Base-by-base conservation (phyloP, 2,329 filamentous ascomycete species). In the Orbilia oligospora region DNA sequence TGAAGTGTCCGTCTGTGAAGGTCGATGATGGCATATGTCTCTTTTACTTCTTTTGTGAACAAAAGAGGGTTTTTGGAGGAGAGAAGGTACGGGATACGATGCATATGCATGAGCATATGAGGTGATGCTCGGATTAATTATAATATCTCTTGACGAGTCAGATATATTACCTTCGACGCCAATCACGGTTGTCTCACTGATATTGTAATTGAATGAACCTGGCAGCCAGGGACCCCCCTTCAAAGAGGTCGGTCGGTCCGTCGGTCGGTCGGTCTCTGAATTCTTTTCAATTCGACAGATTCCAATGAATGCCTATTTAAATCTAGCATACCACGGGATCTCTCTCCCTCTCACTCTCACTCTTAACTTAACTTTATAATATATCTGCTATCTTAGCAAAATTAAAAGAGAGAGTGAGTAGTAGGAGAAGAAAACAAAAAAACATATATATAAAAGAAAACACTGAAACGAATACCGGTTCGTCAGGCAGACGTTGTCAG, bases 401-500 rank as follows among this genome's bases (percentile, higher is more conserved):
- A 41, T 5, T n/a, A 36, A 12, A 36, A 30, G 36, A 9, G 36
- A 38, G 36, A 38, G 4, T 2, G 36, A 38, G 36, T n/a, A n/a
- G n/a, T n/a, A n/a, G n/a, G n/a, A n/a, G n/a, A 38, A 38, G 36
- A 38, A 38, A 38, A 38, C 36, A 38, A 41, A 6, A 30, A 30
- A 30, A 6, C 27, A 30, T 41, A 41, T 20, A 58, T 30, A 41
- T 14, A 12, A 44, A 44, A 61, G 18, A 20, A 44, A 20, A 44
- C 44, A 44, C 36, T 67, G 70, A 73, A 73, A 73, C 70, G 12
- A 41, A 55, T 51, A 33, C 46, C 56, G n/a, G n/a, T n/a, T n/a
- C n/a, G 70, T 73, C 61, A 67, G 70, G 70, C 70, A 73, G 70
- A 58, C 51, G 66, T 66, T 61, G 51, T 53, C 61, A 18, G 61